phyloP scores from a whole-genome alignment of 2,329 filamentous ascomycete species.

The Madurella mycetomatis region DNA sequence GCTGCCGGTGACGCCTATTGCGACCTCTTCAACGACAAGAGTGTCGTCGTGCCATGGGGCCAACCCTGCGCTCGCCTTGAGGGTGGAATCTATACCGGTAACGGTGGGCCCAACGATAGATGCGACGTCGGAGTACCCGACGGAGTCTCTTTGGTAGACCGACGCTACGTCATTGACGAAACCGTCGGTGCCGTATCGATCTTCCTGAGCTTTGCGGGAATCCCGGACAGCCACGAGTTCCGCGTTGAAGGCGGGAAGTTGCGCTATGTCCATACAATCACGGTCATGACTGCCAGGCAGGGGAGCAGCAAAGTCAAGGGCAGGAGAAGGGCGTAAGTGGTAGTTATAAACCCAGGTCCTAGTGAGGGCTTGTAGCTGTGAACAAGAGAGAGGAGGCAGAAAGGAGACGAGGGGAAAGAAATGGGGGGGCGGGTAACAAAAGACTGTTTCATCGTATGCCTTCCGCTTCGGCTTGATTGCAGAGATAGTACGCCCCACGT shows the following conservation, averaged over 20 bases:
- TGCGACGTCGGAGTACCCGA: constrained; percentile 29
- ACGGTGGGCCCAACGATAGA: constrained; percentile 21
- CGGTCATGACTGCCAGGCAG: constrained; percentile 19
- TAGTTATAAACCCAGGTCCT: no score
- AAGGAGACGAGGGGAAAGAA: no score
- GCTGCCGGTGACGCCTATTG: constrained; percentile 29
- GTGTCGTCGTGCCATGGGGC: constrained; percentile 27
- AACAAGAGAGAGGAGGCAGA: no score
- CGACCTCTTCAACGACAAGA: constrained; percentile 27
- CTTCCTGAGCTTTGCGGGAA: constrained; percentile 26
- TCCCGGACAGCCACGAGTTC: constrained; percentile 31
- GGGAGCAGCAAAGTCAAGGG: constrained; percentile 12
- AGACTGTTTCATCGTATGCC: no score
- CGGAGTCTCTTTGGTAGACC: constrained; percentile 23
- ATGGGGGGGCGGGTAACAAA: no score
- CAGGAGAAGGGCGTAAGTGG: not conserved
- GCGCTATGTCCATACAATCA: constrained; percentile 28
- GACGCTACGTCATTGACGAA: constrained; percentile 32
- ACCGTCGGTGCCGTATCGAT: constrained; percentile 27
- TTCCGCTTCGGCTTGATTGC: no score
- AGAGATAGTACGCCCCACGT: no score
- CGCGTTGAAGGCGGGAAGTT: constrained; percentile 28
- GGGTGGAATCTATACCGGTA: constrained; percentile 27
- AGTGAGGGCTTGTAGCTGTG: no score
- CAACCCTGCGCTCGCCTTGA: constrained; percentile 28